Percentiles rank a stretch among this genome's conserved stretches.
Conservation (phyloP, 345 rosid genomes). For the Salix udensis region DNA sequence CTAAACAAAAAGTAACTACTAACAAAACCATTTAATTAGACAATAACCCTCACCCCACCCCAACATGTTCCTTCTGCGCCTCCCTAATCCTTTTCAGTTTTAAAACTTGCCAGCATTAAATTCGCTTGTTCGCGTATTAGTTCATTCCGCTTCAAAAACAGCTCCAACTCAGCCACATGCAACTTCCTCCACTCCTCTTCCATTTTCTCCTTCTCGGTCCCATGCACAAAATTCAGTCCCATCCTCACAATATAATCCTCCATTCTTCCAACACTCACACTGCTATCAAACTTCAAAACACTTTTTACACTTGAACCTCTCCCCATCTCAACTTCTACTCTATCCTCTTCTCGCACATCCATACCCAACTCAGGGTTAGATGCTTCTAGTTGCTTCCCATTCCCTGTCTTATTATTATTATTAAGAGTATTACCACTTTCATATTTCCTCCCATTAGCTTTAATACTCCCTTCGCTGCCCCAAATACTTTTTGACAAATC, state of each 20-base stretch:
- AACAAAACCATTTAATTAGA: too few relatives aligned
- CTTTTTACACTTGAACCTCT: not conserved
- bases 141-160: slow-evolving; percentile 15
- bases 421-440: not conserved
- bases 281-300: not conserved
- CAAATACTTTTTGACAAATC: slow-evolving; percentile 33
- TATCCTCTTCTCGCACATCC: not conserved
- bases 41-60: too few relatives aligned
- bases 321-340: slow-evolving; percentile 5
- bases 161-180: slow-evolving; percentile 25
- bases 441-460: not conserved
- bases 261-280: slow-evolving; percentile 3
- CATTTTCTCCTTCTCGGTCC: slow-evolving; percentile 14
- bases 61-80: not conserved
- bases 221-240: slow-evolving; percentile 11
- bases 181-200: slow-evolving; percentile 28
- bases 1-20: too few relatives aligned
- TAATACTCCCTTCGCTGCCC: slow-evolving; percentile 16
- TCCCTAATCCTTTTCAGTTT: not conserved
- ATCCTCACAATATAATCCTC: slow-evolving; percentile 13
- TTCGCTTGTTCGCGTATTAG: slow-evolving; percentile 20
- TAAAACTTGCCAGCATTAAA: slow-evolving; percentile 16
- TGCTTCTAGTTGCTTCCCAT: not conserved
- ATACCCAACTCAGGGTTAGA: not conserved
- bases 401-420: not conserved